A percentile compares a stretch with the other conserved stretches of the same genome.
Conservation (phyloP, 768 basidiomycete species). For the Termitomyces eurrhizus region DNA sequence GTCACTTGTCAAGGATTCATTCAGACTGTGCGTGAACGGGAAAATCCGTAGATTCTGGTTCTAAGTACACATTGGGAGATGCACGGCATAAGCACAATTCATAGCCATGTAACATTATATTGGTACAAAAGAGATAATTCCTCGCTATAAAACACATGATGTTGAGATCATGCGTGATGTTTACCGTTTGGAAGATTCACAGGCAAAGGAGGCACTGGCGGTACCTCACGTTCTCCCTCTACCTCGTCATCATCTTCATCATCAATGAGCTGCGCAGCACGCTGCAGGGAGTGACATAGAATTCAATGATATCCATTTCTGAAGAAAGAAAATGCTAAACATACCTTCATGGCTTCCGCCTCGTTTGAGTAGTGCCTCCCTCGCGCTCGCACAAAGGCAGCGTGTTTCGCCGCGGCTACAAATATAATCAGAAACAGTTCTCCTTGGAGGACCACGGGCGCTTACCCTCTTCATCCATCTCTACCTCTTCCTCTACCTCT, state of each 20-base stretch:
- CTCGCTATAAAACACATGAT: not conserved
- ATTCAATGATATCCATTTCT: slow-evolving; percentile 1
- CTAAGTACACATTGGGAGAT: not conserved
- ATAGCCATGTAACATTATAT: not conserved
- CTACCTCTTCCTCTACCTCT: slow-evolving; percentile 67
- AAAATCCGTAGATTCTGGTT: not conserved
- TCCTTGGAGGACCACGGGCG: not conserved
- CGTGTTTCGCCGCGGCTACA: slow-evolving; percentile 77
- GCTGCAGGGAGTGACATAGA: slow-evolving; percentile 32
- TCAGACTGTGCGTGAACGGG: not conserved
- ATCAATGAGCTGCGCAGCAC: slow-evolving; percentile 58
- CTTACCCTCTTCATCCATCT: slow-evolving; percentile 88
- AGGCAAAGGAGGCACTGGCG: slow-evolving; percentile 12
- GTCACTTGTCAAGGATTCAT: not conserved
- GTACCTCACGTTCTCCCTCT: slow-evolving; percentile 1
- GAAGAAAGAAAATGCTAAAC: not conserved
- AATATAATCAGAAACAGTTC: not conserved
- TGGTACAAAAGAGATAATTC: slow-evolving; percentile 3
- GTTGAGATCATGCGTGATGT: slow-evolving; percentile 11
- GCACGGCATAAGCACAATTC: not conserved
- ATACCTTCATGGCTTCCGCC: slow-evolving; percentile 89
- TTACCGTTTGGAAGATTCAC: slow-evolving; percentile 24
- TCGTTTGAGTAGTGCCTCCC: slow-evolving; percentile 89
- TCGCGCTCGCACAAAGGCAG: slow-evolving; percentile 74
- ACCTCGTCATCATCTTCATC: slow-evolving; percentile 50